Evolutionary conservation across 768 basidiomycete species (phyloP).

Genomic region (Pilatotrama ljubarskyi): DNA sequence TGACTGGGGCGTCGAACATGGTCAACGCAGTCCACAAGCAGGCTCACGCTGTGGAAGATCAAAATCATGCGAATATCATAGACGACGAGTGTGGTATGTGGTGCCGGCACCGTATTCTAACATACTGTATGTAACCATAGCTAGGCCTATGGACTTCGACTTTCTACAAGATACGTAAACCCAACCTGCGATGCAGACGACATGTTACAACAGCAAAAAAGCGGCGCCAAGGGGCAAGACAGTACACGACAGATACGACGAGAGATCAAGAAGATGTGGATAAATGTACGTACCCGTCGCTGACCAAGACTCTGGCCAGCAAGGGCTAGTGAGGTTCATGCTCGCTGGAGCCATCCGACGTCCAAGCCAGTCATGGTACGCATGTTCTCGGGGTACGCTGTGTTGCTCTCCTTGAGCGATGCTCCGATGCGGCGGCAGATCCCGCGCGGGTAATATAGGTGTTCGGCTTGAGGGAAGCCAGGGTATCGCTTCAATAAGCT

Average conservation of each 20-base stretch:
- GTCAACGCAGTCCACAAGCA: too few relatives aligned
- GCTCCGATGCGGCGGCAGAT: conserved; percentile 72
- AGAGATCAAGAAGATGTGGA: conserved; percentile 2
- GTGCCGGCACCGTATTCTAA: conserved; percentile 17
- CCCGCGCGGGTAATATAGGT: conserved; percentile 77
- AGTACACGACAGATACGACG: not conserved
- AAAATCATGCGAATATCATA: too few relatives aligned
- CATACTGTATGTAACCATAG: conserved; percentile 1
- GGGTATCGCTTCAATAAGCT: conserved; percentile 72
- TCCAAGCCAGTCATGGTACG: conserved; percentile 79
- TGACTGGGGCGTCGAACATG: too few relatives aligned
- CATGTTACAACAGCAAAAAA: conserved; percentile 4
- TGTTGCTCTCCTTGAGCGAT: conserved; percentile 75
- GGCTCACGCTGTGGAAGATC: too few relatives aligned
- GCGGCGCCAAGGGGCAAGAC: not conserved
- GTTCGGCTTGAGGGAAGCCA: conserved; percentile 86
- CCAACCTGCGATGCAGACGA: not conserved
- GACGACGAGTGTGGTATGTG: not conserved
- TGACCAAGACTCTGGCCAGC: not conserved
- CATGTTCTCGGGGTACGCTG: conserved; percentile 72
- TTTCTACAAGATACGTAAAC: conserved; percentile 1
- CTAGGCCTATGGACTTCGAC: not conserved
- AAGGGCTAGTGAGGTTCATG: conserved; percentile 13
- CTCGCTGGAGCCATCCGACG: conserved; percentile 71
- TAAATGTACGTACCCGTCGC: not conserved